Conservation (phyloP, 2,329 filamentous ascomycete genomes). For the Westerdykella sp. region DNA sequence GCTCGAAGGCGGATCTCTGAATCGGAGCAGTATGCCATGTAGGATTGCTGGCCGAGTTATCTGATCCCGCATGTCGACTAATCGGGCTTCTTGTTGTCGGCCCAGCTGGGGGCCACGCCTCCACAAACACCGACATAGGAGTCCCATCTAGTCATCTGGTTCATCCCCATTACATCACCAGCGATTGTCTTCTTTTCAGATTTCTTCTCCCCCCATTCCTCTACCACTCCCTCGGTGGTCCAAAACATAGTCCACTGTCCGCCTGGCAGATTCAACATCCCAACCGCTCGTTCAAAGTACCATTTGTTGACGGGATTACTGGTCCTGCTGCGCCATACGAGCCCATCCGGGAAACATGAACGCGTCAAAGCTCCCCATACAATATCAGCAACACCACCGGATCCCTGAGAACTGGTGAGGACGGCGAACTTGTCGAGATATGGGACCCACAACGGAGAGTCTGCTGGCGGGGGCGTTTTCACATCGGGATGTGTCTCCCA, state of each 20-base stretch:
- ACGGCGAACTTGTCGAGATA: conserved; percentile 98
- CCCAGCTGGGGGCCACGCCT: conserved; percentile 45
- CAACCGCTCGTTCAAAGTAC: conserved; percentile 90
- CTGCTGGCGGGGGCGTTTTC: conserved; percentile 37
- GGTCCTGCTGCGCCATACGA: conserved; percentile 86
- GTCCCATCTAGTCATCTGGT: conserved; percentile 39
- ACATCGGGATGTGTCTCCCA: conserved; percentile 72
- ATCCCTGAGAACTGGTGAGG: conserved; percentile 78
- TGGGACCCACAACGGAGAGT: conserved; percentile 60
- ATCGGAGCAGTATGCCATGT: too few relatives aligned
- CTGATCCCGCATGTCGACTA: conserved; percentile 1
- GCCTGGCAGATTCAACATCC: conserved; percentile 73
- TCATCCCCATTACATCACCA: conserved; percentile 38
- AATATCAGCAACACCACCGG: conserved; percentile 87
- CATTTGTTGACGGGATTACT: conserved; percentile 98
- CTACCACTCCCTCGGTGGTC: conserved; percentile 63
- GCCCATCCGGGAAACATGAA: conserved; percentile 77
- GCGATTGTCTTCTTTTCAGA: not conserved
- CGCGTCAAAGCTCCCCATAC: conserved; percentile 95
- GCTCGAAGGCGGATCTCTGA: too few relatives aligned
- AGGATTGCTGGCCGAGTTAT: too few relatives aligned
- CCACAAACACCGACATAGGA: conserved; percentile 47
- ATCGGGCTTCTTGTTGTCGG: conserved; percentile 35
- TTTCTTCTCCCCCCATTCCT: conserved; percentile 49
- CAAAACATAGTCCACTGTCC: conserved; percentile 98